phyloP scores from a whole-genome alignment of 2,329 filamentous ascomycete species.

The Thielaviopsis populi region DNA sequence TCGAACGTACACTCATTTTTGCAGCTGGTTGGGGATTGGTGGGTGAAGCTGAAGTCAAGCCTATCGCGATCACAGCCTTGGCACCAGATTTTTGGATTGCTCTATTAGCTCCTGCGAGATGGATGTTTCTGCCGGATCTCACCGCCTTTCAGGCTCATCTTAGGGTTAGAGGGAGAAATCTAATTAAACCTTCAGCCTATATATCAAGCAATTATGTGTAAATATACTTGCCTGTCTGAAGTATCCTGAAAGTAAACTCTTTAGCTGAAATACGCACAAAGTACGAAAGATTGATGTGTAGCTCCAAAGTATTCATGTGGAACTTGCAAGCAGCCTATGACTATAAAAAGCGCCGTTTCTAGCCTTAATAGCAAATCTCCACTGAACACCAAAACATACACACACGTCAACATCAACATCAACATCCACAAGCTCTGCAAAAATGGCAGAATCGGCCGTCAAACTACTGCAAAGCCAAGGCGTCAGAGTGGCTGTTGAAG shows the following conservation, averaged over 20 bases:
- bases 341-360: not conserved
- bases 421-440: not conserved
- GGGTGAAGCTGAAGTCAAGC: slow-evolving; percentile 8
- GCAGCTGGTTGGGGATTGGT: slow-evolving; percentile 4
- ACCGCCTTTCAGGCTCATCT: slow-evolving; percentile 5
- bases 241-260: not conserved
- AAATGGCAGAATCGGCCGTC: not conserved
- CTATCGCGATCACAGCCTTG: slow-evolving; percentile 12
- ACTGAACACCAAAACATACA: not conserved
- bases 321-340: not conserved
- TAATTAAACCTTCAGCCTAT: not conserved
- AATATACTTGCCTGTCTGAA: too few relatives aligned
- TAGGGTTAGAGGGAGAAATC: slow-evolving; percentile 10
- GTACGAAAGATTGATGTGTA: not conserved
- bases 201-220: too few relatives aligned
- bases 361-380: not conserved
- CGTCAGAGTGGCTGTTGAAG: slow-evolving; percentile 15
- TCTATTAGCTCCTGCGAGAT: not conserved
- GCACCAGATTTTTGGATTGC: slow-evolving; percentile 9
- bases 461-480: slow-evolving; percentile 6
- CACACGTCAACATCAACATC: too few relatives aligned
- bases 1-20: slow-evolving; percentile 15
- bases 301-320: not conserved
- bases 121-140: slow-evolving; percentile 9
- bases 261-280: not conserved